Evolutionary conservation across 2,329 filamentous ascomycete species (phyloP).

Genomic region (Epichloe baconii): DNA sequence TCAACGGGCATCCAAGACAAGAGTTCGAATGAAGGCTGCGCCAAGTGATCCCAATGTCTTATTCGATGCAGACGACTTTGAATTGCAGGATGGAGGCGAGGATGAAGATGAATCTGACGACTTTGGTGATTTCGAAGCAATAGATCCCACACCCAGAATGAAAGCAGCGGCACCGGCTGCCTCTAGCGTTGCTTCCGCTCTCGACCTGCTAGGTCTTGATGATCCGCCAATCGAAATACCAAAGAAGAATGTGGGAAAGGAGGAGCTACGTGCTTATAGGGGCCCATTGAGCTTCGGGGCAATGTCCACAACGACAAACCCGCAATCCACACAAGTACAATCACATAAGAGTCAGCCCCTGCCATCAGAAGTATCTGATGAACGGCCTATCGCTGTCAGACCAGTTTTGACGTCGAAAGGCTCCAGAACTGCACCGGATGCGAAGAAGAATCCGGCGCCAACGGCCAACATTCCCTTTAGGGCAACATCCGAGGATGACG

Average conservation of each 20-base stretch:
- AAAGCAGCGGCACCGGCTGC: not conserved
- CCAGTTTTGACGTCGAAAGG: not conserved
- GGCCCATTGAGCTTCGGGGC: constrained; percentile 16
- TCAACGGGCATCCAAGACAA: constrained; percentile 8
- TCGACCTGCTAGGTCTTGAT: constrained; percentile 29
- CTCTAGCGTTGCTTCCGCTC: constrained; percentile 6
- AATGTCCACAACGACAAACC: constrained; percentile 23
- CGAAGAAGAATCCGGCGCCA: constrained; percentile 3
- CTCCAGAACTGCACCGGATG: not conserved
- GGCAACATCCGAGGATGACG: constrained; percentile 23
- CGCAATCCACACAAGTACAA: constrained; percentile 36
- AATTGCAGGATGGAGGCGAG: constrained; percentile 25
- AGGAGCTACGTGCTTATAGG: constrained; percentile 1
- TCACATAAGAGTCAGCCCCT: constrained; percentile 41
- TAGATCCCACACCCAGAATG: constrained; percentile 10
- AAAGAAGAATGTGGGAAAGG: not conserved
- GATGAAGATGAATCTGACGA: constrained; percentile 36
- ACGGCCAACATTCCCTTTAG: constrained; percentile 1
- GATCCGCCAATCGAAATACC: constrained; percentile 12
- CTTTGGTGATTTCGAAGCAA: constrained; percentile 49
- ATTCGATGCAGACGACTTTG: constrained; percentile 51
- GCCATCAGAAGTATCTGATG: constrained; percentile 34
- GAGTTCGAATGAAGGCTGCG: constrained; percentile 12
- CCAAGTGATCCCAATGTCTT: constrained; percentile 40
- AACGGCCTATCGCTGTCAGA: constrained; percentile 22